These are phyloP conservation scores for Scheffersomyces lignicola DNA, from an alignment of 1,139 yeast species.

Conservation along the genomic window DNA sequence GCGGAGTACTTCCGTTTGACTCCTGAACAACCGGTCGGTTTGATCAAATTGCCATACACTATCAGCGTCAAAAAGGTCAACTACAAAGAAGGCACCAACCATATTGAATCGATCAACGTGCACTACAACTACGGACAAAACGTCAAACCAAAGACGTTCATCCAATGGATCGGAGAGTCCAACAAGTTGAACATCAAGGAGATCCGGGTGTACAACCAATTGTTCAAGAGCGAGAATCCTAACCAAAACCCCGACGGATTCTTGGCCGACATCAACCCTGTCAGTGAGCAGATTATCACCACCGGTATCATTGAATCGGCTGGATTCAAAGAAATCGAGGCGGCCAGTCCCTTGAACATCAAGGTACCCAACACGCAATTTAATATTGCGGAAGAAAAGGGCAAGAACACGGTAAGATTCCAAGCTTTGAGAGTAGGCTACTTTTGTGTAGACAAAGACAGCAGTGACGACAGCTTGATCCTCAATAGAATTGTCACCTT, in stretches of 20 bases:
- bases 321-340: conserved; percentile 66
- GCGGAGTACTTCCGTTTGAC: conserved; percentile 84
- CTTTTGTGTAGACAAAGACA: conserved; percentile 86
- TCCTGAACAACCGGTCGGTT: conserved; percentile 94
- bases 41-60: conserved; percentile 86
- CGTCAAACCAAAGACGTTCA: conserved; percentile 86
- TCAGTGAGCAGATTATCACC: conserved; percentile 68
- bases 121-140: conserved; percentile 66
- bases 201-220: conserved; percentile 83
- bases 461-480: conserved; percentile 58
- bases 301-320: conserved; percentile 72
- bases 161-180: conserved; percentile 92
- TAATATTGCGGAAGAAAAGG: conserved; percentile 60
- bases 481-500: conserved; percentile 88
- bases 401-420: conserved; percentile 89
- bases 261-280: conserved; percentile 76
- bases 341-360: conserved; percentile 76
- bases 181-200: conserved; percentile 60
- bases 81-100: conserved; percentile 65
- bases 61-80: conserved; percentile 69
- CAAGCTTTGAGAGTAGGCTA: conserved; percentile 98
- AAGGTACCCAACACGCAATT: conserved; percentile 67
- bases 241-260: conserved; percentile 84
- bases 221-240: conserved; percentile 93
- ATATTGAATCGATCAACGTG: conserved; percentile 69